phyloP scores from a whole-genome alignment of 2,329 filamentous ascomycete genomes.

The Cylindrodendrum hubeiense region DNA sequence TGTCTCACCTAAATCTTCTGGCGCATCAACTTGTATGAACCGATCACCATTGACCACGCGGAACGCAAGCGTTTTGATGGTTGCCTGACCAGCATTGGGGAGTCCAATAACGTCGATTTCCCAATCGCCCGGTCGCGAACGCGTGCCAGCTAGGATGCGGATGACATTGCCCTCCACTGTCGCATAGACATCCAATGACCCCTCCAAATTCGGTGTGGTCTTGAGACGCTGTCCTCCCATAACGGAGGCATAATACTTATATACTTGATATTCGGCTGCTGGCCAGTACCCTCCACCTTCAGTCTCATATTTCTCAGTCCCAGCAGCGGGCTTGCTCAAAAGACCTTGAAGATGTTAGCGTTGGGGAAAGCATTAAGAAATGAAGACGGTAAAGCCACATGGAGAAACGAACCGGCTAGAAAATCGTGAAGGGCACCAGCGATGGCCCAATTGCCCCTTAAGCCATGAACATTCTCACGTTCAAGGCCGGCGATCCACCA shows the following conservation, averaged over 20 bases:
- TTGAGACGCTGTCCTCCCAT: slow-evolving; percentile 10
- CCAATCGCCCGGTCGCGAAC: no score
- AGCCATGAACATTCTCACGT: slow-evolving; percentile 54
- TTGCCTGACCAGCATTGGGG: no score
- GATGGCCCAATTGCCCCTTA: slow-evolving; percentile 60
- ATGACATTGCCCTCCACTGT: slow-evolving; percentile 1
- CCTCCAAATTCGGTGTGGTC: slow-evolving; percentile 9
- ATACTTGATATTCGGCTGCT: slow-evolving; percentile 29
- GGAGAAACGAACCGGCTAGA: no score
- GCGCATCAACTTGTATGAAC: no score
- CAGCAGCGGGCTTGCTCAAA: slow-evolving; percentile 17
- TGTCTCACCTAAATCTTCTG: no score
- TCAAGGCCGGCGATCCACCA: slow-evolving; percentile 63
- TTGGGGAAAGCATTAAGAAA: no score
- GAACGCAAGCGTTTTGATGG: no score
- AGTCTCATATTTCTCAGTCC: background rate
- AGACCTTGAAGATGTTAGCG: no score
- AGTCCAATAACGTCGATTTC: no score
- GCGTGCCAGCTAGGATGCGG: background rate
- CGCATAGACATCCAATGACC: slow-evolving; percentile 5
- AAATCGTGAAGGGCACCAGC: slow-evolving; percentile 57
- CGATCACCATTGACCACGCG: no score
- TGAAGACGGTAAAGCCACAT: no score
- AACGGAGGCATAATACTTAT: slow-evolving; percentile 29
- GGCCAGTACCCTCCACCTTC: slow-evolving; percentile 22